A percentile compares a stretch with the other conserved stretches of the same genome.
Evolutionary conservation across 208 protist species (phyloP).

Genomic region (Crithidia expoeki): DNA sequence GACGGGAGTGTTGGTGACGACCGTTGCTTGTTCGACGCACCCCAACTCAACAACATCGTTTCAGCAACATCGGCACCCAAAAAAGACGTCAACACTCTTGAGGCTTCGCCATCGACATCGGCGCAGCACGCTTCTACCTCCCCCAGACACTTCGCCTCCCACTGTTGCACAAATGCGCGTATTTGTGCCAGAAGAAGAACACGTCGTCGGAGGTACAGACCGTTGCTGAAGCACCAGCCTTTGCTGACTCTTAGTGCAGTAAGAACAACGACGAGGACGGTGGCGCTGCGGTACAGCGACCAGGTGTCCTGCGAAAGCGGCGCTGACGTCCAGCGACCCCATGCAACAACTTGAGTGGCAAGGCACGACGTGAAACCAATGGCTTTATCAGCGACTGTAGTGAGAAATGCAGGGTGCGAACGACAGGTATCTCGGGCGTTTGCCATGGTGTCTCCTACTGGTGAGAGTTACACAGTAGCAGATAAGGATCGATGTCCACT

Average conservation of each 20-base stretch:
- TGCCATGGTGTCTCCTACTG: not conserved
- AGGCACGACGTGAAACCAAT: not conserved
- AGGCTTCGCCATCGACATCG: slow-evolving; percentile 15
- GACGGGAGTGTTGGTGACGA: not conserved
- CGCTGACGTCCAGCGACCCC: not conserved
- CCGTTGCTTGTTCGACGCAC: not conserved
- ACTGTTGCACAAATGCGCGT: slow-evolving; percentile 33
- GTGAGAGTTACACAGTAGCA: no score
- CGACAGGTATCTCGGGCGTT: not conserved
- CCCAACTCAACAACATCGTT: not conserved
- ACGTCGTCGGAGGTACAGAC: slow-evolving; percentile 44
- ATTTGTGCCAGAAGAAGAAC: slow-evolving; percentile 38
- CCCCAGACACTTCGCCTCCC: slow-evolving; percentile 43
- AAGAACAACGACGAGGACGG: slow-evolving; percentile 16
- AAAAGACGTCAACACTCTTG: not conserved
- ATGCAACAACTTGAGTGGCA: not conserved
- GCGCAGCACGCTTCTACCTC: slow-evolving; percentile 39
- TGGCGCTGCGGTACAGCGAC: slow-evolving; percentile 9
- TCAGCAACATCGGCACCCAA: slow-evolving; percentile 4
- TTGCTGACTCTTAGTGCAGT: slow-evolving; percentile 28
- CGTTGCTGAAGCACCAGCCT: slow-evolving; percentile 21
- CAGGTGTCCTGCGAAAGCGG: not conserved
- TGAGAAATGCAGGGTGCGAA: not conserved
- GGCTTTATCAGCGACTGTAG: not conserved
- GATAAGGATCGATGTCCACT: no score